Percentiles rank a stretch among this genome's conserved stretches.
These are phyloP conservation scores for Emergomyces pasteurianus DNA, from an alignment of 2,329 filamentous ascomycete species.

Conservation along the genomic window DNA sequence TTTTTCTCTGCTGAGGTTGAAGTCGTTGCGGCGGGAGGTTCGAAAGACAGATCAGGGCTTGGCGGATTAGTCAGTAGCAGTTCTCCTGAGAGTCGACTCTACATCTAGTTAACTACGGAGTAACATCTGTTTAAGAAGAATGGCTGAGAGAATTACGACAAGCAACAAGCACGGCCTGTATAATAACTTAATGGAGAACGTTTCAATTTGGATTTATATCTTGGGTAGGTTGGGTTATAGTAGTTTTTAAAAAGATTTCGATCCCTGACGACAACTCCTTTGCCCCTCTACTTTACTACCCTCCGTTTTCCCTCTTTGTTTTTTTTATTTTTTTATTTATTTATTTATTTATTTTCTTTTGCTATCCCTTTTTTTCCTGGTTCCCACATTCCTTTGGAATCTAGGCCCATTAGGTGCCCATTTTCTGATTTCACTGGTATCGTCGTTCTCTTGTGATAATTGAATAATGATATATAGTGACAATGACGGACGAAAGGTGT, in stretches of 20 bases:
- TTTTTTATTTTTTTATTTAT: too few relatives aligned
- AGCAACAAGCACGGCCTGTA: too few relatives aligned
- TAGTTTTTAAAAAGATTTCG: too few relatives aligned
- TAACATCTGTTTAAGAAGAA: too few relatives aligned
- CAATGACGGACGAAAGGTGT: background rate
- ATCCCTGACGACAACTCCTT: background rate
- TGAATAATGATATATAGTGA: background rate
- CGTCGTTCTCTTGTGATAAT: background rate
- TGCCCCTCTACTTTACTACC: conserved; percentile 15
- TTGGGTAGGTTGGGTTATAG: background rate
- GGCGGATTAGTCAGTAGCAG: background rate
- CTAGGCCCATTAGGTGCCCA: background rate
- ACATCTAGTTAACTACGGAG: too few relatives aligned
- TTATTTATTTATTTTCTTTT: background rate
- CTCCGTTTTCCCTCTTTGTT: too few relatives aligned
- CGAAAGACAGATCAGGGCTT: too few relatives aligned
- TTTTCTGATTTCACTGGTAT: background rate
- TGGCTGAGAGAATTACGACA: too few relatives aligned
- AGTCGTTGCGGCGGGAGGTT: background rate
- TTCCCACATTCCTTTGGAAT: background rate
- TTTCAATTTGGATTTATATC: background rate
- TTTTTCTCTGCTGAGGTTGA: too few relatives aligned
- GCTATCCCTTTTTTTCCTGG: background rate
- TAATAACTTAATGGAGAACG: background rate
- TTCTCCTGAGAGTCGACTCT: too few relatives aligned